Conservation (phyloP, 306 rosid genomes). For the Alnus rubra region DNA sequence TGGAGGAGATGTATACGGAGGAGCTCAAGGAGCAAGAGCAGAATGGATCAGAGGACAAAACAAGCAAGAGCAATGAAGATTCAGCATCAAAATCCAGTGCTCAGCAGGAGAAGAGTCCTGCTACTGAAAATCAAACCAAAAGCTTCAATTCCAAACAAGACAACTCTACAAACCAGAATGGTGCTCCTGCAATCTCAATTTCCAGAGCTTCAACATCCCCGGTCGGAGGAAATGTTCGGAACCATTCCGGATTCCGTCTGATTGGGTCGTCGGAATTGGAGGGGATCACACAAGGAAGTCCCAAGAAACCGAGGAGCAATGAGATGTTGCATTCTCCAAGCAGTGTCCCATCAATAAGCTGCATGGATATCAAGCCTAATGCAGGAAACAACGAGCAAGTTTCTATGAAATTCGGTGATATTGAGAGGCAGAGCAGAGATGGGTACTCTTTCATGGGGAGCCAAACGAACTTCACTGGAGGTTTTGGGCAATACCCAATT, state of each 20-base stretch:
- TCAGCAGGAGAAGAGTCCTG: conserved; percentile 40
- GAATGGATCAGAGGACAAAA: conserved; percentile 58
- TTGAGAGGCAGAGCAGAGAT: conserved; percentile 64
- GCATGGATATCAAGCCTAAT: conserved; percentile 51
- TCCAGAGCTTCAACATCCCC: conserved; percentile 58
- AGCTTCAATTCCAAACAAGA: conserved; percentile 62
- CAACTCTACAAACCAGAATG: conserved; percentile 34
- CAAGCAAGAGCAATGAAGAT: conserved; percentile 61
- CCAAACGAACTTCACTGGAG: conserved; percentile 76
- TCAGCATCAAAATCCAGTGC: conserved; percentile 43
- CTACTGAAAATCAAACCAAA: conserved; percentile 40
- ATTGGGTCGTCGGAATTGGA: conserved; percentile 82
- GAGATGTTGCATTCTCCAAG: conserved; percentile 52
- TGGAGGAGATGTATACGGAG: conserved; percentile 92
- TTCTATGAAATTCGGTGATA: conserved; percentile 63
- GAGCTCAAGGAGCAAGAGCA: conserved; percentile 79
- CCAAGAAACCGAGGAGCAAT: conserved; percentile 66
- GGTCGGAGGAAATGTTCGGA: conserved; percentile 44
- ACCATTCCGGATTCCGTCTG: conserved; percentile 67
- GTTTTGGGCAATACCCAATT: conserved; percentile 88
- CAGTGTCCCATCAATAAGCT: conserved; percentile 40
- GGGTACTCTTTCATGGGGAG: conserved; percentile 73
- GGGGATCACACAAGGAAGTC: conserved; percentile 86
- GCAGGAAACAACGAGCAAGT: conserved; percentile 47
- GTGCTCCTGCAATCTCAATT: conserved; percentile 40